These are phyloP conservation scores for Pezicula neosporulosa DNA, from an alignment of 2,329 filamentous ascomycete genomes.

Conservation along the genomic window DNA sequence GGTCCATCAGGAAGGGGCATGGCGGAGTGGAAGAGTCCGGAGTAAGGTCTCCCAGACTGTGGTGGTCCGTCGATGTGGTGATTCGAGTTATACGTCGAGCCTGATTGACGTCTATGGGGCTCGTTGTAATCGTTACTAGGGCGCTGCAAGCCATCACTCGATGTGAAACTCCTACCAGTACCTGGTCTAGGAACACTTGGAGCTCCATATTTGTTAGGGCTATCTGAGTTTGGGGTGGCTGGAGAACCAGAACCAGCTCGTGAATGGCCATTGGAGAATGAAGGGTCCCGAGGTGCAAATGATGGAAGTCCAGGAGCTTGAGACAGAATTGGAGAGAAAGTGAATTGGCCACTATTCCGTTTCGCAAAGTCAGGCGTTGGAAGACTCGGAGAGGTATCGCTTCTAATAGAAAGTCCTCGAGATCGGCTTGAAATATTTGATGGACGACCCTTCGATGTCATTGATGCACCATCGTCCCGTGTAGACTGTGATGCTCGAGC, in stretches of 20 bases:
- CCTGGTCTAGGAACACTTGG: conserved; percentile 41
- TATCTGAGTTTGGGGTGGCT: conserved; percentile 45
- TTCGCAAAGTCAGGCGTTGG: conserved; percentile 64
- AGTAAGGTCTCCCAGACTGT: conserved; percentile 48
- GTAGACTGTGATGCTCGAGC: conserved; percentile 33
- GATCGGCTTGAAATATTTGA: conserved; percentile 36
- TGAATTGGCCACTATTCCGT: conserved; percentile 64
- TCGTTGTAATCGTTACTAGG: conserved; percentile 47
- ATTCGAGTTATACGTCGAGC: conserved; percentile 50
- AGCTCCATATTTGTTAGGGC: conserved; percentile 34
- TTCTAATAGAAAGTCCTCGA: conserved; percentile 58
- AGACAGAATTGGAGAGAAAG: conserved; percentile 50
- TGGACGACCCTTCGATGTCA: conserved; percentile 22
- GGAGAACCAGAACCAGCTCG: conserved; percentile 56
- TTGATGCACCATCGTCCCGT: conserved; percentile 33
- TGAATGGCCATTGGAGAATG: conserved; percentile 42
- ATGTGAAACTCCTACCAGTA: conserved; percentile 59
- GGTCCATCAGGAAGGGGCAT: conserved; percentile 73
- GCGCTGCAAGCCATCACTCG: conserved; percentile 41
- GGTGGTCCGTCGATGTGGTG: conserved; percentile 29
- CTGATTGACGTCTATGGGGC: conserved; percentile 48
- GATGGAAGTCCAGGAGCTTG: conserved; percentile 45
- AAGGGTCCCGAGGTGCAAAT: conserved; percentile 55
- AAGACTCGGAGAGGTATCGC: conserved; percentile 58
- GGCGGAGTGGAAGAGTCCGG: conserved; percentile 82